Base-by-base conservation (phyloP, 2,329 filamentous ascomycete genomes). In the Pseudocercospora eumusae region DNA sequence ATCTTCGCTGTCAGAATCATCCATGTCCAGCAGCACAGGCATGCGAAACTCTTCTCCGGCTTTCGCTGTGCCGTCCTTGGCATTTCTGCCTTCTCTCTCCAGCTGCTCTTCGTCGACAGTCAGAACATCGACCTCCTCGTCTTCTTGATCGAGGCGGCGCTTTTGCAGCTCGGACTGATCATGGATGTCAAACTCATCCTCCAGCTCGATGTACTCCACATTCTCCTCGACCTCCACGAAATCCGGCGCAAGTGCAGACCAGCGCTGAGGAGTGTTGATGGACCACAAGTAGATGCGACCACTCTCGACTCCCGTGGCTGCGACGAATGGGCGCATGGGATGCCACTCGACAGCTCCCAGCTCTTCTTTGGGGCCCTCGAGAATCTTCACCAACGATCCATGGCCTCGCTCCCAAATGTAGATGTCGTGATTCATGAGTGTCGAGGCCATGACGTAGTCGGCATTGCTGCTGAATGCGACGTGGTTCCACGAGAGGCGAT, bases 181-280 rank as follows among this genome's bases (percentile, higher is more conserved):
- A 74, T 98, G 95, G 60, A 98, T 96, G 75, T 99, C 96, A 70
- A 99, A 99, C 74, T 99, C 95, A 74, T 99, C 95, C 77, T 99
- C 95, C 60, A 86, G 86, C 76, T 99, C 95, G 45, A 96, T 86
- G 74, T 99, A 99, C 75, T 98, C 92, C 21, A 96, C 92, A 70
- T 99, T 99, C 77, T 99, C 95, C 77, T 99, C 95, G 13, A 99
- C 92, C 76, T 99, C 95, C 44, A 88, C 90, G 76, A 99, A 99
- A 77, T 99, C 96, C 0, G 95, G 95, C 5, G 96, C 96, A 28
- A 99, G 83, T 1, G 95, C 93, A 15, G 93, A 97, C 96, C 95
- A 99, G 70, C 95, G 90, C 74, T 99, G 96, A 9, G 95, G 93
- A 59, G 91, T 95, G 44, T 93, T 88, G 59, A 97, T 95, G 4